Evolutionary conservation across 768 basidiomycete species (phyloP).

Genomic region (Boletus rubescentipes): DNA sequence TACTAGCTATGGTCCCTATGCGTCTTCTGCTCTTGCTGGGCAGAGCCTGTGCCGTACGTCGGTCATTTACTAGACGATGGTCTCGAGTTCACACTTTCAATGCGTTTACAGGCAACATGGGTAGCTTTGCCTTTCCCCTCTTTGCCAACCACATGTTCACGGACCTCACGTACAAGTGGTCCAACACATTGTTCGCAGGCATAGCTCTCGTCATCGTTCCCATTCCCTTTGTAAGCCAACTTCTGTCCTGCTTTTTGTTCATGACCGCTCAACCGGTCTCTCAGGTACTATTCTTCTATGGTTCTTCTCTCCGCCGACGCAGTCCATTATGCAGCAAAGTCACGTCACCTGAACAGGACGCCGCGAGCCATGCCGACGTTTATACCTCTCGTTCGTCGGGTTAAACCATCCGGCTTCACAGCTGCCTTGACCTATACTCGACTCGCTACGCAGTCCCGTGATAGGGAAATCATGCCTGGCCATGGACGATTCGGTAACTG

Average conservation of each 20-base stretch:
- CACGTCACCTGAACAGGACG: slow-evolving; percentile 1
- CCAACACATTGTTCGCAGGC: slow-evolving; percentile 52
- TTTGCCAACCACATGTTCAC: slow-evolving; percentile 61
- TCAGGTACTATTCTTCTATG: slow-evolving; percentile 34
- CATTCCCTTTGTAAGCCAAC: slow-evolving; percentile 51
- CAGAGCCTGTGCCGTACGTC: slow-evolving; percentile 56
- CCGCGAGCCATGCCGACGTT: neutral
- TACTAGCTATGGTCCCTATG: slow-evolving; percentile 52
- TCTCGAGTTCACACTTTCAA: neutral
- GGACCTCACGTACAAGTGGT: slow-evolving; percentile 57
- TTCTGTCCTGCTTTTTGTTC: neutral
- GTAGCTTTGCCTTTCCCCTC: slow-evolving; percentile 55
- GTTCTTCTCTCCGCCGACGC: slow-evolving; percentile 26
- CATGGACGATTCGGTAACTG: slow-evolving; percentile 3
- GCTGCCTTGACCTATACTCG: neutral
- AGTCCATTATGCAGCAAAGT: slow-evolving; percentile 23
- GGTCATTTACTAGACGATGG: neutral
- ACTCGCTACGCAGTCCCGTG: neutral
- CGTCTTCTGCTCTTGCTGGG: slow-evolving; percentile 65
- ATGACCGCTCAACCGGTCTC: neutral
- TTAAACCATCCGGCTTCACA: neutral
- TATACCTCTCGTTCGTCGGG: neutral
- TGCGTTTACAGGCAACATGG: slow-evolving; percentile 42
- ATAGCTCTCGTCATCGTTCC: slow-evolving; percentile 52
- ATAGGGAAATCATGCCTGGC: slow-evolving; percentile 10